Conservation (phyloP, 1,284 basidiomycete species). For the Fomes fomentarius region DNA sequence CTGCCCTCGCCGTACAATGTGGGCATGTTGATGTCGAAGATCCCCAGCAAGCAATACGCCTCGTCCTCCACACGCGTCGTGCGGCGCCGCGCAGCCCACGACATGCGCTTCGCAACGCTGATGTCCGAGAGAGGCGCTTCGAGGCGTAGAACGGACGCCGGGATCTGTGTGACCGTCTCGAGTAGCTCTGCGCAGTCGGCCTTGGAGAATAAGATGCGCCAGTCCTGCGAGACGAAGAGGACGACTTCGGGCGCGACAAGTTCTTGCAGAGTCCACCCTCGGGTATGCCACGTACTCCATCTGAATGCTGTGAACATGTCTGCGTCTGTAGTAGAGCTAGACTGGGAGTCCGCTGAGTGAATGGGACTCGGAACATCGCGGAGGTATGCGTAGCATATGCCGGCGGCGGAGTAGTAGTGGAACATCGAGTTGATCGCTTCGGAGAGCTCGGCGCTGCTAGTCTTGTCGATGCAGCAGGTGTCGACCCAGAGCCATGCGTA, state of each 20-base stretch:
- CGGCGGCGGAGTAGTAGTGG: too few species aligned
- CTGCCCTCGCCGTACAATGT: conserved; percentile 5
- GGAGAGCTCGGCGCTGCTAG: too few species aligned
- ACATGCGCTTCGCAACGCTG: conserved; percentile 4
- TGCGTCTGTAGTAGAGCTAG: too few species aligned
- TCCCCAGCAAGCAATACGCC: conserved; percentile 6
- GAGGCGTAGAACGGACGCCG: not conserved
- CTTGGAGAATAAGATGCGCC: not conserved
- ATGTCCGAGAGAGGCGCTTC: not conserved
- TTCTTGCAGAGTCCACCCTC: not conserved
- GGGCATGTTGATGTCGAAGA: conserved; percentile 1
- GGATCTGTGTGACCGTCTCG: not conserved
- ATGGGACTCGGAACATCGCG: too few species aligned
- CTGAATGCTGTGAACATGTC: too few species aligned
- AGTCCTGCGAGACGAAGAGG: not conserved
- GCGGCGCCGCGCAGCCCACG: not conserved
- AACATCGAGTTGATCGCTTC: too few species aligned
- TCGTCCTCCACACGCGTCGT: conserved; percentile 6
- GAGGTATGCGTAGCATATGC: too few species aligned
- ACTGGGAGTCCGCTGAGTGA: too few species aligned
- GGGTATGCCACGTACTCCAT: too few species aligned
- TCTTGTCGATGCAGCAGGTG: too few species aligned
- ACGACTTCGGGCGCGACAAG: conserved; percentile 2
- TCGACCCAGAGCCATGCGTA: too few species aligned
- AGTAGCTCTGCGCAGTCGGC: not conserved